Percentiles rank a stretch among this genome's conserved stretches.
Evolutionary conservation across 2,329 filamentous ascomycete species (phyloP).

Genomic region (Scytalidium lignicola): DNA sequence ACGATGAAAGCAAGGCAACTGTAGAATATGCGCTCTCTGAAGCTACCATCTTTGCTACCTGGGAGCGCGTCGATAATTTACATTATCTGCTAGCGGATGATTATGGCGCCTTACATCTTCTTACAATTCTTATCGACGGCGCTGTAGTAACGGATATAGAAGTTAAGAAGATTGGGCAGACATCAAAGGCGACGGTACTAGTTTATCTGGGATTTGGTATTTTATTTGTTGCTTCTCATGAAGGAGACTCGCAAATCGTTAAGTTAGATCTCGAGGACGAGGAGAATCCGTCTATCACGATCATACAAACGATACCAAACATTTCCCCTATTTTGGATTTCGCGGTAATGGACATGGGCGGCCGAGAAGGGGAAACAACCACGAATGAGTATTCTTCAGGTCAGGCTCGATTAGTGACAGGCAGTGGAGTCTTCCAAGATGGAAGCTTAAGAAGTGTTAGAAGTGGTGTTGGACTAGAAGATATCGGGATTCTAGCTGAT

Average conservation of each 20-base stretch:
- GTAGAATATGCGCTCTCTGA: conserved; percentile 63
- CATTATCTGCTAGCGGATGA: conserved; percentile 89
- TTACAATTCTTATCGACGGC: conserved; percentile 67
- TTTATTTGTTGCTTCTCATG: conserved; percentile 86
- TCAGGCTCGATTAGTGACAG: conserved; percentile 87
- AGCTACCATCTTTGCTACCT: conserved; percentile 84
- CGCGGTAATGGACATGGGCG: conserved; percentile 92
- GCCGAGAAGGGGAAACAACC: conserved; percentile 70
- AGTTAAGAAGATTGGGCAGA: conserved; percentile 58
- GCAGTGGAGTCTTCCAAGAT: conserved; percentile 84
- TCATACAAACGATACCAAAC: conserved; percentile 74
- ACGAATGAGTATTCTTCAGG: conserved; percentile 92
- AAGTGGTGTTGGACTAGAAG: conserved; percentile 89
- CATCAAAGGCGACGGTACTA: conserved; percentile 70
- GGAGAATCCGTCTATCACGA: conserved; percentile 38
- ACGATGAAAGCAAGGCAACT: conserved; percentile 65
- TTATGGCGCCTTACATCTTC: conserved; percentile 78
- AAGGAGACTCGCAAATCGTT: conserved; percentile 85
- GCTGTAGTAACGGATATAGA: conserved; percentile 68
- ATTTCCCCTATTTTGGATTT: conserved; percentile 93
- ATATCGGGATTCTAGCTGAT: conserved; percentile 75
- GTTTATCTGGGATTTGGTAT: conserved; percentile 70
- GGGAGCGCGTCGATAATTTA: conserved; percentile 77
- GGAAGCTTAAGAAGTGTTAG: conserved; percentile 85
- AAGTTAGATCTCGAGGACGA: conserved; percentile 47